phyloP scores from a whole-genome alignment of 148 eudicot genomes.

The Rhododendron molle region DNA sequence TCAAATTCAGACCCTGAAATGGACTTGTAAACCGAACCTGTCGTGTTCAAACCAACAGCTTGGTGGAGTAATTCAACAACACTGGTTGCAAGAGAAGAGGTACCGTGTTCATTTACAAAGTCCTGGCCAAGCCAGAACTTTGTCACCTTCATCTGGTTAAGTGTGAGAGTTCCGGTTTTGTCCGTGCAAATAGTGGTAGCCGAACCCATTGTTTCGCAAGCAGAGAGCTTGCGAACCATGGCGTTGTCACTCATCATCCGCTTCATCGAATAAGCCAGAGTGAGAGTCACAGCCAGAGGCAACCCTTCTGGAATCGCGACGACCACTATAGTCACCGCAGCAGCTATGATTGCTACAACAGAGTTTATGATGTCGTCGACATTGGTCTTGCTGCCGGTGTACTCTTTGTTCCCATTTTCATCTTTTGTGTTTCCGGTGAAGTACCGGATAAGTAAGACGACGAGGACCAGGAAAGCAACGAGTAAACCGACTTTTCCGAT shows the following conservation, averaged over 20 bases:
- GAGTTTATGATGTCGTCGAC: not conserved
- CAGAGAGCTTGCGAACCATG: not conserved
- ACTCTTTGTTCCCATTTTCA: not conserved
- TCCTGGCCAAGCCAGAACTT: not conserved
- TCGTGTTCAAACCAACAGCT: not conserved
- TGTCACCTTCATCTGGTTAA: not conserved
- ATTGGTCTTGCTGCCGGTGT: not conserved
- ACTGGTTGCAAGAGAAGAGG: not conserved
- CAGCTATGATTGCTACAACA: not conserved
- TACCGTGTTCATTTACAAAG: rapidly evolving
- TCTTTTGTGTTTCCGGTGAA: not conserved
- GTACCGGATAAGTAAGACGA: not conserved
- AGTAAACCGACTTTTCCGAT: not conserved
- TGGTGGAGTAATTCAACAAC: not conserved
- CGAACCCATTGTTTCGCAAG: not conserved
- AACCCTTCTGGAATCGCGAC: not conserved
- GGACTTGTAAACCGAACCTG: not conserved
- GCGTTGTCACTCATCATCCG: not conserved
- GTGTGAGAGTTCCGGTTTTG: not conserved
- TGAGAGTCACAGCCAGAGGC: not conserved
- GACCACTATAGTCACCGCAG: not conserved
- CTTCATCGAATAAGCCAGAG: not conserved
- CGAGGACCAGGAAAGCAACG: not conserved
- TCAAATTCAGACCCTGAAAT: not conserved
- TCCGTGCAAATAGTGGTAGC: not conserved